Percentiles rank a stretch among this genome's conserved stretches.
Conservation (phyloP, 2,329 filamentous ascomycete species). For the Colletotrichum sp. region DNA sequence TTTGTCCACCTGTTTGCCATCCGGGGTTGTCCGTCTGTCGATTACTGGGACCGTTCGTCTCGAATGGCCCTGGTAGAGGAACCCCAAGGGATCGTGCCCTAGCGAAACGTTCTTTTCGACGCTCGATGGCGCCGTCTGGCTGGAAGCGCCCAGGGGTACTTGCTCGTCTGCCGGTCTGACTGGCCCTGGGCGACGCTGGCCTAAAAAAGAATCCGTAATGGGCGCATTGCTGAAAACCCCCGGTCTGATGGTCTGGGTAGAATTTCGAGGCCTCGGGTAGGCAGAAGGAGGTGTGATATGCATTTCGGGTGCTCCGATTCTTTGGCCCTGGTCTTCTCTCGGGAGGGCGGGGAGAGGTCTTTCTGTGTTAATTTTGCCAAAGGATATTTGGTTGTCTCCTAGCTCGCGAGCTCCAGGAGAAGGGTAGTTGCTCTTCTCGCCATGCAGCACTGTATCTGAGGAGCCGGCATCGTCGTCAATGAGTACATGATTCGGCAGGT, state of each 20-base stretch:
- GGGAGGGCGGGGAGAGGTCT: not conserved
- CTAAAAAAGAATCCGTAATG: slow-evolving; percentile 25
- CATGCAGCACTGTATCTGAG: slow-evolving; percentile 42
- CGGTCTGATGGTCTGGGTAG: not conserved
- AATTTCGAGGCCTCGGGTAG: not conserved
- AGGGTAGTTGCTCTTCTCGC: slow-evolving; percentile 29
- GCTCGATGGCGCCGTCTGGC: not conserved
- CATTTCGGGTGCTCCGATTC: not conserved
- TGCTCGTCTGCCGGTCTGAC: not conserved
- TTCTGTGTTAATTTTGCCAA: not conserved
- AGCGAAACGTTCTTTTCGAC: not conserved
- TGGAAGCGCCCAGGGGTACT: not conserved
- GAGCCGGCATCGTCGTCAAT: slow-evolving; percentile 26
- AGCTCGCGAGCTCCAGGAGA: not conserved
- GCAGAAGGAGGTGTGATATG: not conserved
- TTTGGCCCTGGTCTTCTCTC: not conserved
- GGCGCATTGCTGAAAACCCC: not conserved
- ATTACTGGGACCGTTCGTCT: not conserved
- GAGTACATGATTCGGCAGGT: slow-evolving; percentile 7
- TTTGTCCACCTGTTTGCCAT: not conserved
- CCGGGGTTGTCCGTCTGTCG: not conserved
- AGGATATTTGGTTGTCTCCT: not conserved
- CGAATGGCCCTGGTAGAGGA: not conserved
- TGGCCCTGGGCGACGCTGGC: not conserved
- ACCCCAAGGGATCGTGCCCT: not conserved